These are phyloP conservation scores for Flueggea neowawraea DNA, from an alignment of 441 rosid genomes.

Conservation along the genomic window DNA sequence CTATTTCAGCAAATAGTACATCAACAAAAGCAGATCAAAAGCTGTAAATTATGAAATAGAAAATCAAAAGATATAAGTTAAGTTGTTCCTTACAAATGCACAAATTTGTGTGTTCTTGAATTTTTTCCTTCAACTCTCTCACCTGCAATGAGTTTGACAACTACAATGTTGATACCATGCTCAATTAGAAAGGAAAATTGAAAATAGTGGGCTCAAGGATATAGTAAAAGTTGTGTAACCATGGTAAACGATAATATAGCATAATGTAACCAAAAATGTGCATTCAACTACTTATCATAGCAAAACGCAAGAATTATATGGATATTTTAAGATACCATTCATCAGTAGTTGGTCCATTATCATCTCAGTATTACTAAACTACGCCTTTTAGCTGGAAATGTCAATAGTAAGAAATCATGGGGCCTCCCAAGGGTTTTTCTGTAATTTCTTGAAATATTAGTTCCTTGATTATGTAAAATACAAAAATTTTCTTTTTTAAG, in stretches of 20 bases:
- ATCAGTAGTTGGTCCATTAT: not conserved
- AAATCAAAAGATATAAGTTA: no score
- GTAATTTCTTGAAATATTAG: no score
- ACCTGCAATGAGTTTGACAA: conserved; percentile 48
- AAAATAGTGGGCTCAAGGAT: not conserved
- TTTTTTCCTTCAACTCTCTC: conserved; percentile 49
- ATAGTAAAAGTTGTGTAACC: not conserved
- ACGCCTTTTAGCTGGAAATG: no score
- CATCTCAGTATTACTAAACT: not conserved
- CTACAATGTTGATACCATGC: conserved; percentile 4
- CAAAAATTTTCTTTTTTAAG: no score
- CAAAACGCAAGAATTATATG: not conserved
- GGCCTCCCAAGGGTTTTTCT: no score
- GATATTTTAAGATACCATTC: not conserved
- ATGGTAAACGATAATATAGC: not conserved
- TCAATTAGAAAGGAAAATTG: not conserved
- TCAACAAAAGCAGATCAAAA: no score
- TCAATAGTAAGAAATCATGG: no score
- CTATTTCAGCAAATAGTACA: no score
- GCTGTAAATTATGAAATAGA: no score
- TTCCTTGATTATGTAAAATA: no score
- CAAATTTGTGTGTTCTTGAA: conserved; percentile 58
- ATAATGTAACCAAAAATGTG: not conserved
- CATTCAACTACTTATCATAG: not conserved
- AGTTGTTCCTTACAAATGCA: conserved; percentile 54